These are phyloP conservation scores for Phaseolus coccineus DNA, from an alignment of 331 rosid species.

Conservation along the genomic window DNA sequence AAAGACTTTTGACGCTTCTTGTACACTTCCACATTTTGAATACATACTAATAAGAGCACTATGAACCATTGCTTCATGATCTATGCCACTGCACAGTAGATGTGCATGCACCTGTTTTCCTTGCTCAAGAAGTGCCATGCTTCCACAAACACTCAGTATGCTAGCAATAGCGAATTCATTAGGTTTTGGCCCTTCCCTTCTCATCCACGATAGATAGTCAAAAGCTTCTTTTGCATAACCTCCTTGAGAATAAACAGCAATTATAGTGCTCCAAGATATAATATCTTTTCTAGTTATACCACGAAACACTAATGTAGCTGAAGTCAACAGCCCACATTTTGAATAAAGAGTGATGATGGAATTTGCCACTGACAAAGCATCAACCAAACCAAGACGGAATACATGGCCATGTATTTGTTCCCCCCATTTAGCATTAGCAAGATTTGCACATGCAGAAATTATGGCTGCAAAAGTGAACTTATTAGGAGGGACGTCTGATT, in stretches of 20 bases:
- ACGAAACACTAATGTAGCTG: constrained; percentile 64
- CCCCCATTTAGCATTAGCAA: constrained; percentile 65
- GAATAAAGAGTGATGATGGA: constrained; percentile 71
- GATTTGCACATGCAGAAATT: constrained; percentile 71
- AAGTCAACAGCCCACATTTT: constrained; percentile 65
- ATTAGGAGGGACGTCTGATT: constrained; percentile 67
- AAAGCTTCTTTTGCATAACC: constrained; percentile 73
- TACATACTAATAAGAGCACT: constrained; percentile 79
- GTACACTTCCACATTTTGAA: constrained; percentile 75
- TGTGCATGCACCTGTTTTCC: constrained; percentile 83
- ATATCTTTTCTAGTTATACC: constrained; percentile 63
- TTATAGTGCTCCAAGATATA: constrained; percentile 84
- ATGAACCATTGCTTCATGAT: constrained; percentile 58
- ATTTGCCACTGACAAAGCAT: constrained; percentile 68
- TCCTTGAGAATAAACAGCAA: constrained; percentile 72
- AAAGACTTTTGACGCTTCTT: constrained; percentile 67
- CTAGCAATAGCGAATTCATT: constrained; percentile 74
- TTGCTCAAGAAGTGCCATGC: constrained; percentile 76
- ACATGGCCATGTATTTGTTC: constrained; percentile 68
- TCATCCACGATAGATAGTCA: constrained; percentile 67
- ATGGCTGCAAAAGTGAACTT: constrained; percentile 75
- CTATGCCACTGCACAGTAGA: constrained; percentile 62
- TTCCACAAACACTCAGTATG: constrained; percentile 77
- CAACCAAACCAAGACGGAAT: constrained; percentile 56
- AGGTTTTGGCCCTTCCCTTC: constrained; percentile 69